Evolutionary conservation across 768 basidiomycete species (phyloP).

Genomic region (Rhodotorula kratochvilovae): DNA sequence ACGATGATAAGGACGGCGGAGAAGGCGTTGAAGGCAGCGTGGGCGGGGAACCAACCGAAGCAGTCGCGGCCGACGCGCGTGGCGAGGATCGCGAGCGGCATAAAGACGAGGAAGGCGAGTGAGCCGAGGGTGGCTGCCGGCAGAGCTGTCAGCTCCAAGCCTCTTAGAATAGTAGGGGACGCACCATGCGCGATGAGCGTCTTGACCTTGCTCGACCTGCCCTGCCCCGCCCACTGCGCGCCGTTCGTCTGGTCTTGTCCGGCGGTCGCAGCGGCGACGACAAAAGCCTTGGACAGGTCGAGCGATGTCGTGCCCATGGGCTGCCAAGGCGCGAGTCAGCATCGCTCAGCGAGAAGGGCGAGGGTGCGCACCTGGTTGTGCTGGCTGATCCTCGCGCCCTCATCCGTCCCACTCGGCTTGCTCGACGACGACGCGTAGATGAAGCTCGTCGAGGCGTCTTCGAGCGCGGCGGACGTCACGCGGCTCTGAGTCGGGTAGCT

Average conservation of each 20-base stretch:
- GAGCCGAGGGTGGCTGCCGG: background rate
- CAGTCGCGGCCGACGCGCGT: background rate
- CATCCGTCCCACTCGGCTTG: background rate
- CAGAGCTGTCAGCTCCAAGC: no score
- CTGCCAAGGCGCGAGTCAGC: background rate
- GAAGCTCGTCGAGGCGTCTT: background rate
- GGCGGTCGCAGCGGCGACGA: background rate
- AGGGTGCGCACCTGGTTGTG: slow-evolving; percentile 16
- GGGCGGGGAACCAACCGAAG: background rate
- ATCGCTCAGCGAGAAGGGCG: background rate
- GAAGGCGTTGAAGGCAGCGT: background rate
- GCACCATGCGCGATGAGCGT: background rate
- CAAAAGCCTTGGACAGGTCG: background rate
- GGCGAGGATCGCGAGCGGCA: background rate
- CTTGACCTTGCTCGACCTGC: background rate
- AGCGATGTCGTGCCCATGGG: background rate
- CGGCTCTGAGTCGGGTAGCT: slow-evolving; percentile 5
- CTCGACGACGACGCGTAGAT: slow-evolving; percentile 13
- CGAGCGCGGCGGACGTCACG: background rate
- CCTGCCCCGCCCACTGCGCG: no score
- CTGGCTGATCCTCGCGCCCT: slow-evolving; percentile 3
- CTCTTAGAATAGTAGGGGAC: background rate
- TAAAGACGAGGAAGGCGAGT: background rate
- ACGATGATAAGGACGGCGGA: background rate
- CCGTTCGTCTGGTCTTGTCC: background rate